Conservation (phyloP, 768 basidiomycete genomes). For the Termitomyces heimii region DNA sequence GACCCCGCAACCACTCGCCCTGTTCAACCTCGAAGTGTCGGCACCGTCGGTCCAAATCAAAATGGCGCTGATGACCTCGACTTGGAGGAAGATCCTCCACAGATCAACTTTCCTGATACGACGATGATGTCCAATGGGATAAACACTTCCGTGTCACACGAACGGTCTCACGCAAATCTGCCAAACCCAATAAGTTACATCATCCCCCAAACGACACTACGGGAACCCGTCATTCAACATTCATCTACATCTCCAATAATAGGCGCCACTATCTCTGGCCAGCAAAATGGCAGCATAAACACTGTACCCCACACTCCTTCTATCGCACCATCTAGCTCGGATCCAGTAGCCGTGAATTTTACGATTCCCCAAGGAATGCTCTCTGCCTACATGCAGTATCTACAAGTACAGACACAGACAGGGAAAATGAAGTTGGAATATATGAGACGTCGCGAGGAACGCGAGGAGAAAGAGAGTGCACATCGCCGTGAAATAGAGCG, state of each 20-base stretch:
- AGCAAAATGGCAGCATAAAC: constrained; percentile 8
- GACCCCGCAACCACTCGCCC: constrained; percentile 57
- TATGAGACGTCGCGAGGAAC: constrained; percentile 58
- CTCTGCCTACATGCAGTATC: constrained; percentile 48
- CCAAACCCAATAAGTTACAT: constrained; percentile 21
- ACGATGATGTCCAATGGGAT: constrained; percentile 26
- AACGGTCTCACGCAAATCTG: constrained; percentile 27
- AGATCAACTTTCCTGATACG: constrained; percentile 36
- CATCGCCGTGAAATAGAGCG: constrained; percentile 49
- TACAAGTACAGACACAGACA: constrained; percentile 65
- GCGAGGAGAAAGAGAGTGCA: constrained; percentile 56
- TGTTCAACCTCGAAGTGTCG: constrained; percentile 28
- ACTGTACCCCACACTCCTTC: constrained; percentile 13
- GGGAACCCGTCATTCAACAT: constrained; percentile 24
- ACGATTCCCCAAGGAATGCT: constrained; percentile 54
- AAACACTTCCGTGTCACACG: constrained; percentile 21
- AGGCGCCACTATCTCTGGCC: constrained; percentile 13
- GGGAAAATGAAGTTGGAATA: constrained; percentile 68
- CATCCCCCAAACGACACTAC: constrained; percentile 31
- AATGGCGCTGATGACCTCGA: constrained; percentile 36
- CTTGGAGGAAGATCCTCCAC: constrained; percentile 44
- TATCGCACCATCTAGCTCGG: constrained; percentile 17
- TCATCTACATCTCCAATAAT: constrained; percentile 20
- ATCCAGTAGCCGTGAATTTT: constrained; percentile 41
- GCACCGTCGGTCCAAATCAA: constrained; percentile 23